Percentiles rank a stretch among this genome's conserved stretches.
phyloP scores from a whole-genome alignment of 352 stramenopile genomes.

The Pythium guiyangense region DNA sequence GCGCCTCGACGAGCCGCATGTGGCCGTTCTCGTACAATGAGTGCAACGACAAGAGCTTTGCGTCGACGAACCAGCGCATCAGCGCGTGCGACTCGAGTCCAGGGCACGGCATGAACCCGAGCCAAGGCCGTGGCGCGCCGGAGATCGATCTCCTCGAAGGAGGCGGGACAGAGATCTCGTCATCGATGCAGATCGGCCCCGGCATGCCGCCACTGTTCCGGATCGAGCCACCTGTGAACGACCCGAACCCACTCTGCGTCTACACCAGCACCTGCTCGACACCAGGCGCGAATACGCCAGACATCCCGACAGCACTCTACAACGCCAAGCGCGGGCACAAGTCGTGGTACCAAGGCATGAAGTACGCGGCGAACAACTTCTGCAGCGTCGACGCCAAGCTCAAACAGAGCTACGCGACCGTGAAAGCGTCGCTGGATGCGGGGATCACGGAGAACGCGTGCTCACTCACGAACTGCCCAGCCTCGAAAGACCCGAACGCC shows the following conservation, averaged over 20 bases:
- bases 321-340: slow-evolving; percentile 30
- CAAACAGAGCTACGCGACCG: slow-evolving; percentile 29
- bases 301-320: slow-evolving; percentile 37
- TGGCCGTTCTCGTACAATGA: slow-evolving; percentile 96
- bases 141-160: slow-evolving; percentile 95
- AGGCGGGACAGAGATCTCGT: slow-evolving; percentile 74
- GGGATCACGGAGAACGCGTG: slow-evolving; percentile 52
- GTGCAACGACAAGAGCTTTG: slow-evolving; percentile 77
- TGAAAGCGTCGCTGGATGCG: slow-evolving; percentile 41
- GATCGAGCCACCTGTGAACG: slow-evolving; percentile 13
- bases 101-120: slow-evolving; percentile 90
- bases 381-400: slow-evolving; percentile 19
- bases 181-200: slow-evolving; percentile 86
- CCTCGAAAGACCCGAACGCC: slow-evolving; percentile 45
- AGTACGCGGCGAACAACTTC: slow-evolving; percentile 57
- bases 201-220: slow-evolving; percentile 59
- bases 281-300: slow-evolving; percentile 33
- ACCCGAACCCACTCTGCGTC: slow-evolving; percentile 24
- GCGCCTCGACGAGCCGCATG: too few relatives aligned
- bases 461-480: slow-evolving; percentile 28
- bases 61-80: slow-evolving; percentile 64
- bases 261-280: slow-evolving; percentile 39
- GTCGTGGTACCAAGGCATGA: too few relatives aligned
- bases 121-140: too few relatives aligned
- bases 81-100: slow-evolving; percentile 89